Conservation (phyloP, 1,284 basidiomycete genomes). For the Trametes polyzona region DNA sequence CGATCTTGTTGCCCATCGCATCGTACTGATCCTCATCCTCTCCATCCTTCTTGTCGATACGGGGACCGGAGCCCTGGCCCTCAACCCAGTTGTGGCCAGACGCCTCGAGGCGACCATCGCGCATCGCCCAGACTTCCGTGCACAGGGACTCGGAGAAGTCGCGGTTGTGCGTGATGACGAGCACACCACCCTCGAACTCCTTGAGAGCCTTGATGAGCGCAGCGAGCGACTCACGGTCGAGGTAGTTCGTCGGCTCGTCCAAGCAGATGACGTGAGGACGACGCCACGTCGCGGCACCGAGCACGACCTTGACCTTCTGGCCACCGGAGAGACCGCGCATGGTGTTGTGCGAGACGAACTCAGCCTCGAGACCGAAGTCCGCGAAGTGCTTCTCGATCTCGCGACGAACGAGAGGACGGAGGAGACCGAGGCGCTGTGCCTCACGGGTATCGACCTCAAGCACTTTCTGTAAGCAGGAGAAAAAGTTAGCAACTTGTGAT, state of each 20-base stretch:
- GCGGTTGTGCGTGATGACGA: conserved; percentile 96
- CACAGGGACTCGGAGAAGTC: conserved; percentile 98
- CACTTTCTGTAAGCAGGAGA: conserved; percentile 66
- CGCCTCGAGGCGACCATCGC: conserved; percentile 89
- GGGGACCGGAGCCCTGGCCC: conserved; percentile 89
- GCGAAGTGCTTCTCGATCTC: conserved; percentile 99
- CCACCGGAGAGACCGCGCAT: conserved; percentile 99
- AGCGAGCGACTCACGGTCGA: conserved; percentile 97
- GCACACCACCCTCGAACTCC: conserved; percentile 96
- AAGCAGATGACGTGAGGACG: conserved; percentile 97
- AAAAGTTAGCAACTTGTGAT: background rate
- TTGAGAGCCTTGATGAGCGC: conserved; percentile 96
- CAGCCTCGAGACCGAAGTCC: conserved; percentile 95
- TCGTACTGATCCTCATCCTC: conserved; percentile 91
- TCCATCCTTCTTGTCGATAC: conserved; percentile 88
- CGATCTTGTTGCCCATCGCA: conserved; percentile 97
- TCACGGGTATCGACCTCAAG: conserved; percentile 97
- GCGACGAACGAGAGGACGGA: conserved; percentile 94
- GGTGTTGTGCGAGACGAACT: conserved; percentile 96
- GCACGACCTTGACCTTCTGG: conserved; percentile 99
- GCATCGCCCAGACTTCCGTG: conserved; percentile 93
- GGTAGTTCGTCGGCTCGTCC: conserved; percentile 98
- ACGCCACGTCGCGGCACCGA: conserved; percentile 98
- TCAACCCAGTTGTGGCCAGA: conserved; percentile 99
- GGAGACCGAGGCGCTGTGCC: conserved; percentile 94